Evolutionary conservation across 768 basidiomycete genomes (phyloP), one percentile per base, ranked within the genome.

Genomic region (Psilocybe cyanescens): DNA sequence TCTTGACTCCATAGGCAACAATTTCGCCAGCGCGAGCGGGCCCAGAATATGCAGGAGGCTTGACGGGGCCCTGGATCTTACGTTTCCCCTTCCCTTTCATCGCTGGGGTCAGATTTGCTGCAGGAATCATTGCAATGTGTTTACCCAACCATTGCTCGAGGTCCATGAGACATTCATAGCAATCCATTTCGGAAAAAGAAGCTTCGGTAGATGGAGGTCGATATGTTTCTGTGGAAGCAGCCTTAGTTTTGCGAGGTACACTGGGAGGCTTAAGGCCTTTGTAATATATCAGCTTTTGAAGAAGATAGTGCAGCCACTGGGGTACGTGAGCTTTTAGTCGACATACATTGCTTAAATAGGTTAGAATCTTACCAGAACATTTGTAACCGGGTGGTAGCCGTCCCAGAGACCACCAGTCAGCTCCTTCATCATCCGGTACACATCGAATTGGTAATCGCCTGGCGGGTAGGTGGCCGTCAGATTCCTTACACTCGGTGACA

Each of bases 401-500:
- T 85, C 83, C 97, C 97, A 99, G 45, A 79, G 71, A 37, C 78
- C 78, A 4, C 80, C 76, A 49, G 85, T 86, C 63, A 86, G 76
- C 31, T 79, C 77, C 52, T 81, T 80, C 94, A 99, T 98, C 76
- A 89, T 84, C 46, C 97, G 86, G 70, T 99, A 99, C 3, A 98
- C 81, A 70, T 98, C 95, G 73, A 94, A 98, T 73, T 99, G 97
- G 68, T 93, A 92, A 72, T 95, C 93, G 8, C 94, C 91, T 92
- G 62, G 41, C 30, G n/a, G 8, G 14, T 16, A 39, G 19, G 45
- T 31, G 31, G 60, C 16, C 53, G 31, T 30, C n/a, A 44, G 45
- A 31, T 19, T n/a, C 7, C 4, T 9, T 16, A n/a, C 16, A n/a
- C 12, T 19, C n/a, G 33, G 8, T 5, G 16, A 29, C 28, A 51